A percentile compares a stretch with the other conserved stretches of the same genome.
These are phyloP conservation scores for Toxoplasma gondii DNA, from an alignment of 169 alveolate genomes.

Conservation along the genomic window DNA sequence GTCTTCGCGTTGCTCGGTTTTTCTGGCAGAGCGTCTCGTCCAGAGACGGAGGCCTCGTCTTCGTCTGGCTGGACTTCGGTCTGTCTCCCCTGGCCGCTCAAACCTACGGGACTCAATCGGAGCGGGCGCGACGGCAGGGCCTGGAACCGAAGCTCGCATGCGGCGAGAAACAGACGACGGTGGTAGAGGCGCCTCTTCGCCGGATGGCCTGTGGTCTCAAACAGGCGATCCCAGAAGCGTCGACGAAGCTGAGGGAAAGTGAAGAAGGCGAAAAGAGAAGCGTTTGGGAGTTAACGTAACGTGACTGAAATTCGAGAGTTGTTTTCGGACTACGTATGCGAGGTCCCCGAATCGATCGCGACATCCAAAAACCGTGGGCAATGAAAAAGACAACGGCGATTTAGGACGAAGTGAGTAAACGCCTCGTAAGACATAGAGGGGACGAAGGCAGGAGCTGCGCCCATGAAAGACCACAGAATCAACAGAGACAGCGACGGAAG, in stretches of 20 bases:
- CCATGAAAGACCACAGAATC: no score
- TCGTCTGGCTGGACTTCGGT: background rate
- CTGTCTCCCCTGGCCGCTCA: background rate
- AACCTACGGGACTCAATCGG: background rate
- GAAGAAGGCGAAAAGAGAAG: background rate
- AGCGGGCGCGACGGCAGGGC: background rate
- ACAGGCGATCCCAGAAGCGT: conserved; percentile 31
- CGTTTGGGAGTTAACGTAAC: no score
- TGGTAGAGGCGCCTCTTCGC: background rate
- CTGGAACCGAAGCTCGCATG: background rate
- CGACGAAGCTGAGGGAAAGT: background rate
- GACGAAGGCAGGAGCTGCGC: no score
- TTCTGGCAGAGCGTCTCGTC: background rate
- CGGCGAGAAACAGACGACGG: background rate
- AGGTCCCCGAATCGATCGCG: no score
- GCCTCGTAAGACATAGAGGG: no score
- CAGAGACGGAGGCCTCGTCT: background rate
- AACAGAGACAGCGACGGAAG: no score
- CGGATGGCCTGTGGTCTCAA: background rate
- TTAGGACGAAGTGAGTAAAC: no score
- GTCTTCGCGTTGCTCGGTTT: background rate
- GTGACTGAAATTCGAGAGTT: no score
- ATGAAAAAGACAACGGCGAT: no score
- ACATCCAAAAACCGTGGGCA: no score
- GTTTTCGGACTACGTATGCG: no score